phyloP scores from a whole-genome alignment of 1,139 yeast genomes.

The Arxiozyma slooffiae region DNA sequence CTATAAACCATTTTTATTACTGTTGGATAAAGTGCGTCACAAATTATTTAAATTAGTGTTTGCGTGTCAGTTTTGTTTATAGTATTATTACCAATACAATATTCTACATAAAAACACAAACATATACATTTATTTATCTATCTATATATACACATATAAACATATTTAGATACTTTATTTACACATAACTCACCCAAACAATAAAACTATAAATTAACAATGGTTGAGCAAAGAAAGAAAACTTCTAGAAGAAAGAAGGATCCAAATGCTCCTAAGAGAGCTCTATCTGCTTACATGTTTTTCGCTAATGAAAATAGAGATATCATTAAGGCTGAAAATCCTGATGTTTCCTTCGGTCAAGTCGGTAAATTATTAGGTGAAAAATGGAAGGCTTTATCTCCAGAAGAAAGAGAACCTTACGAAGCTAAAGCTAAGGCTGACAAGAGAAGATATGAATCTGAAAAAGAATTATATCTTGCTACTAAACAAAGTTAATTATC shows the following conservation, averaged over 20 bases:
- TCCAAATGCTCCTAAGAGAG: slow-evolving; percentile 99
- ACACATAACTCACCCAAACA: neutral
- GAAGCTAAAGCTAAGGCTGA: slow-evolving; percentile 90
- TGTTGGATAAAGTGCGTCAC: neutral
- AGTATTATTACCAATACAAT: too few species aligned
- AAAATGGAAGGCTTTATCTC: slow-evolving; percentile 83
- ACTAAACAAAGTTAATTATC: slow-evolving; percentile 19
- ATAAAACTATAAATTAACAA: neutral
- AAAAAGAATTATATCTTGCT: slow-evolving; percentile 78
- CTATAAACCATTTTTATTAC: neutral
- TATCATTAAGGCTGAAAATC: slow-evolving; percentile 86
- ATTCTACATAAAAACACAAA: neutral
- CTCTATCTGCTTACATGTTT: slow-evolving; percentile 96
- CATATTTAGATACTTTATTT: too few species aligned
- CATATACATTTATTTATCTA: too few species aligned
- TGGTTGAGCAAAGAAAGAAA: slow-evolving; percentile 15
- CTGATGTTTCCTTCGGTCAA: slow-evolving; percentile 87
- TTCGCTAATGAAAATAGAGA: slow-evolving; percentile 97
- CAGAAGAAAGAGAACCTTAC: slow-evolving; percentile 78
- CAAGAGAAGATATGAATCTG: slow-evolving; percentile 94
- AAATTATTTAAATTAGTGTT: too few species aligned
- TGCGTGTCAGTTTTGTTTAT: neutral
- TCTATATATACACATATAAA: too few species aligned
- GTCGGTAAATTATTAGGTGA: slow-evolving; percentile 90
- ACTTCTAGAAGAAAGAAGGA: slow-evolving; percentile 41